Evolutionary conservation across 2,329 filamentous ascomycete genomes (phyloP), one percentile per base, ranked within the genome.

Genomic region (Neopestalotiopsis sp.): DNA sequence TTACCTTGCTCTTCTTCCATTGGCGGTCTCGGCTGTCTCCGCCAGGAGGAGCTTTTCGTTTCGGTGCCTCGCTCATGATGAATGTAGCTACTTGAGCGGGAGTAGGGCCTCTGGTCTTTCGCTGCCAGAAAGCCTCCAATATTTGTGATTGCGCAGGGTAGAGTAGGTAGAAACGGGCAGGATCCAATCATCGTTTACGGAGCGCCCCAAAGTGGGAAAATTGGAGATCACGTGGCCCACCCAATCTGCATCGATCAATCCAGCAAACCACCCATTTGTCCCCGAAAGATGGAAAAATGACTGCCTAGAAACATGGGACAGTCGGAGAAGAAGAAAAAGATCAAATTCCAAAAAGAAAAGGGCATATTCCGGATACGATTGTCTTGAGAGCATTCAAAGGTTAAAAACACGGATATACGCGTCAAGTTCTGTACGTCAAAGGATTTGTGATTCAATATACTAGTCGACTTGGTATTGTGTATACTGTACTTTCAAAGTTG

Each of bases 1-100:
- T 71, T 38, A 79, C 79, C 74, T 82, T 82, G 73, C 80, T 82
- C 73, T 76, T 81, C 71, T 82, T 80, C 34, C 72, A 32, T 58
- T 71, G 72, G 57, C 72, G 73, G n/a, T 69, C 73, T 14, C 74
- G 67, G 20, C 71, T 58, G 20, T 71, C 74, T 30, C 70, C 74
- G n/a, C 74, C 66, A 5, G 77, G 75, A 10, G 76, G 75, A 5
- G 73, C 73, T 68, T 82, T 82, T 70, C 81, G 75, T 70, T 83
- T 83, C 20, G 70, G 70, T 32, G 74, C 74, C 5, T 75, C 72
- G n/a, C 75, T 73, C 80, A 81, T 82, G 38, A n/a, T 62, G 34
- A n/a, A 0, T 62, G 32, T 13, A 28, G 57, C 4, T 59, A 12
- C 34, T 38, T 38, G 34, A 38, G 6, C 34, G 34, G 6, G 10